Evolutionary conservation across 257 asterid species (phyloP), one percentile per base, ranked within the genome.

Genomic region (Lycium barbarum): DNA sequence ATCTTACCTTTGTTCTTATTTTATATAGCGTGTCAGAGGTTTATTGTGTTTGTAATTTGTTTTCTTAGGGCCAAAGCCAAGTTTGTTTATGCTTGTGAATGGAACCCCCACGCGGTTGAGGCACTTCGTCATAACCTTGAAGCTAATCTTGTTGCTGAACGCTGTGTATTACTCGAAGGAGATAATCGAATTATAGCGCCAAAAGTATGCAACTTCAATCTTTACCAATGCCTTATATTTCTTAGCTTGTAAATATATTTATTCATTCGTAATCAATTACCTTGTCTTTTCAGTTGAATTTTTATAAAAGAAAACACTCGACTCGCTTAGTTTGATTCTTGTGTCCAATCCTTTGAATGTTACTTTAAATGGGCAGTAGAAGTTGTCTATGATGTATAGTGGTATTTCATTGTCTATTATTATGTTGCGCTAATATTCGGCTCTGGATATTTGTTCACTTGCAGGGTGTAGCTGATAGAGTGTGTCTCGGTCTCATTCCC

Each of bases 401-500:
- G 65, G 26, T 58, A 15, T 58, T 58, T 58, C 65, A 15, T 17
- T 59, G 66, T n/a, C 45, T 72, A 5, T 18, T 68, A 36, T 70
- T 70, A 40, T 38, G 79, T 70, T 17, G 20, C 2, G 1, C 6
- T 47, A 47, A 12, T 73, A 47, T 49, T 47, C 13, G 22, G 57
- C 8, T 43, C 53, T 68, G 84, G 36, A 40, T n/a, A 26, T 84
- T 86, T 51, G n/a, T 83, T 84, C 81, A 53, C 59, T 88, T 51
- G 65, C 93, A 97, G 99, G 98, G 98, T 87, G 94, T 95, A 84
- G 99, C 99, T 57, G 93, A 95, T 88, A 92, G 97, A 86, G 98
- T 97, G 73, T 95, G 96, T 84, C 98, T 97, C 40, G 99, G 99
- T 53, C 98, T 97, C 85, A 84, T 97, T 84, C 99, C 98, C 4